A percentile compares a stretch with the other conserved stretches of the same genome.
Evolutionary conservation across 1,284 basidiomycete genomes (phyloP).

Genomic region (Boletus semigastroideus): DNA sequence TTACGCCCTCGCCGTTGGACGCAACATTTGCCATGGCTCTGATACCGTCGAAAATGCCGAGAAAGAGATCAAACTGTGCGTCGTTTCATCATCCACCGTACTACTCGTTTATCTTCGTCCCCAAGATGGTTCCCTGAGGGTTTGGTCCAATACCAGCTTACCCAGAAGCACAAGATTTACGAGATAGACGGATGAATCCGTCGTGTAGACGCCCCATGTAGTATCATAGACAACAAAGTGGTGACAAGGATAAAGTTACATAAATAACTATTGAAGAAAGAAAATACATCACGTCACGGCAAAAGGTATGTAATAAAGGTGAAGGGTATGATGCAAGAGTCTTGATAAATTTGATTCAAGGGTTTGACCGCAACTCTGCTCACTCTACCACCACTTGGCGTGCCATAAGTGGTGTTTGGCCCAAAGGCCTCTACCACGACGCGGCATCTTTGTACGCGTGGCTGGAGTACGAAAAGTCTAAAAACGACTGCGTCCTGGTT

Average conservation of each 20-base stretch:
- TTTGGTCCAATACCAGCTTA: conserved; percentile 71
- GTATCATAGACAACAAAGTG: conserved; percentile 24
- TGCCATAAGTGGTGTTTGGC: conserved; percentile 24
- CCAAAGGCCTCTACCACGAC: conserved; percentile 8
- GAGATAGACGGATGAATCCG: conserved; percentile 53
- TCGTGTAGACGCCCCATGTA: conserved; percentile 3
- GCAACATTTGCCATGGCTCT: conserved; percentile 94
- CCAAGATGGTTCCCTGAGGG: conserved; percentile 86
- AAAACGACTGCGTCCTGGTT: conserved; percentile 12
- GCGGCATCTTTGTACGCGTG: conserved; percentile 2
- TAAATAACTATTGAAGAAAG: not conserved
- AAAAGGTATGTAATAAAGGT: conserved; percentile 19
- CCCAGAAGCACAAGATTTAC: conserved; percentile 76
- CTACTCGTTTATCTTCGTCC: conserved; percentile 15
- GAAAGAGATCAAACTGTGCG: conserved; percentile 89
- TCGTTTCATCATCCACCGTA: conserved; percentile 14
- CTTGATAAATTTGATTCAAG: not conserved
- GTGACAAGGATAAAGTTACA: conserved; percentile 8
- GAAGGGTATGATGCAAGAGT: conserved; percentile 25
- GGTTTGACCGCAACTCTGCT: conserved; percentile 1
- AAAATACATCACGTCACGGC: conserved; percentile 4
- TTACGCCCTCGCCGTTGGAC: conserved; percentile 89
- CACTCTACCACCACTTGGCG: conserved; percentile 22
- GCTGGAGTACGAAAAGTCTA: conserved; percentile 3
- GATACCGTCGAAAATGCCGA: conserved; percentile 90